Evolutionary conservation across 306 rosid species (phyloP), one percentile per base, ranked within the genome.

Genomic region (Cicer bijugum): DNA sequence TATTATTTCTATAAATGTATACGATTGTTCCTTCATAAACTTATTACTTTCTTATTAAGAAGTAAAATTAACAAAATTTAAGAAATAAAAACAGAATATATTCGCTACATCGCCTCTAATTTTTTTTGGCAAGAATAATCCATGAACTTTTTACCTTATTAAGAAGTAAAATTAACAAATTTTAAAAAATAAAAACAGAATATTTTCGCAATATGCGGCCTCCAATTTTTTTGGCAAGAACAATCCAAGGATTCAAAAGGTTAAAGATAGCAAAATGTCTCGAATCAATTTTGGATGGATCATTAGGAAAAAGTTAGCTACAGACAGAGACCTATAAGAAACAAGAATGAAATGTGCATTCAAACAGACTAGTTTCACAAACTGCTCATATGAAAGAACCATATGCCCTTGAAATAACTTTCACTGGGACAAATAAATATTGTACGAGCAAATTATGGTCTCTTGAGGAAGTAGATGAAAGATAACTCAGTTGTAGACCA

Each of bases 401-500:
- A 74, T 17, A 44, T 50, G 61, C 72, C 71, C 75, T 55, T 72
- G 6, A 8, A 38, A 59, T 19, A 44, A 71, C 17, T 67, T 80
- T 72, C 81, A 42, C 57, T 0, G 38, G 35, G 43, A 53, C 72
- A 68, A 35, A 61, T 40, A 71, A 47, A 69, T 38, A 47, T 46
- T 28, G 60, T 37, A 12, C 12, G n/a, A 14, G 78, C 73, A 44
- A 9, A 17, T 39, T 33, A 68, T 53, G 78, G 85, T 77, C 76
- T 67, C 37, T 15, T 15, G 53, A n/a, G 28, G 39, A 62, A 37
- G 78, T 11, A 66, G 71, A 73, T 8, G 48, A 56, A 69, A 64
- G 51, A 47, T 8, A 28, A 78, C 86, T 93, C 82, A 95, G 75
- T 95, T 95, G 88, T 95, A 95, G 67, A 95, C 99, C 99, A 95